Conservation (phyloP, 495 filamentous ascomycete species). For the Hyphodiscus hymeniophilus region DNA sequence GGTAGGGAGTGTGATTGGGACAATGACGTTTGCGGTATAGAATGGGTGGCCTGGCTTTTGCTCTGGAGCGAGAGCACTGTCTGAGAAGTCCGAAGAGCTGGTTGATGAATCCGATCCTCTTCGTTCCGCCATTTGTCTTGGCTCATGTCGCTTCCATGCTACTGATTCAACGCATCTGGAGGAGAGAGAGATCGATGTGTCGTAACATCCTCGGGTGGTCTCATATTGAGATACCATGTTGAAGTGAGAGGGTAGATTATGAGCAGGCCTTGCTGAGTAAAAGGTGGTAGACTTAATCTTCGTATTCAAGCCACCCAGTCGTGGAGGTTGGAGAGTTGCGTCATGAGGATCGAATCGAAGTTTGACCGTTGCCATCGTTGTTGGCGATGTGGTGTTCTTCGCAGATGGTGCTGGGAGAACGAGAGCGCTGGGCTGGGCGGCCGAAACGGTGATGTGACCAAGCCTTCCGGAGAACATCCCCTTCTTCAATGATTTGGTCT, state of each 20-base stretch:
- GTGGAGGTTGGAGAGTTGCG: conserved; percentile 52
- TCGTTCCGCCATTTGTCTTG: conserved; percentile 21
- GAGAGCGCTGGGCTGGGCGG: conserved; percentile 63
- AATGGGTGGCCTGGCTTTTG: conserved; percentile 30
- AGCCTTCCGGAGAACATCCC: conserved; percentile 71
- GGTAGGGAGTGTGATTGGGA: conserved; percentile 67
- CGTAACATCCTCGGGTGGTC: conserved; percentile 53
- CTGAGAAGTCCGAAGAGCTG: conserved; percentile 15
- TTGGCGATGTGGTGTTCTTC: conserved; percentile 26
- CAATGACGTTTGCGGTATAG: conserved; percentile 60
- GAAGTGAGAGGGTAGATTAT: conserved; percentile 51
- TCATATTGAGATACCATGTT: conserved; percentile 37
- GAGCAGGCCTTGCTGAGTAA: conserved; percentile 43
- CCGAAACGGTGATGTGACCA: conserved; percentile 63
- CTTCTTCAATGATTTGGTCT: conserved; percentile 70
- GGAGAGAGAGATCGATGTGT: conserved; percentile 52
- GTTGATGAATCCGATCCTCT: conserved; percentile 40
- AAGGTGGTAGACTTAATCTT: conserved; percentile 73
- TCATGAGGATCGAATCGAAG: conserved; percentile 63
- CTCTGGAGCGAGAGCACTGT: neutral
- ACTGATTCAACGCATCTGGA: conserved; percentile 55
- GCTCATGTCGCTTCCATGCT: conserved; percentile 45
- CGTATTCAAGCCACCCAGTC: conserved; percentile 53
- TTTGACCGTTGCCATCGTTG: conserved; percentile 56
- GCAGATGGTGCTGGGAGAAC: conserved; percentile 43